phyloP scores from a whole-genome alignment of 2,329 filamentous ascomycete species.

The Diaporthe destruens region DNA sequence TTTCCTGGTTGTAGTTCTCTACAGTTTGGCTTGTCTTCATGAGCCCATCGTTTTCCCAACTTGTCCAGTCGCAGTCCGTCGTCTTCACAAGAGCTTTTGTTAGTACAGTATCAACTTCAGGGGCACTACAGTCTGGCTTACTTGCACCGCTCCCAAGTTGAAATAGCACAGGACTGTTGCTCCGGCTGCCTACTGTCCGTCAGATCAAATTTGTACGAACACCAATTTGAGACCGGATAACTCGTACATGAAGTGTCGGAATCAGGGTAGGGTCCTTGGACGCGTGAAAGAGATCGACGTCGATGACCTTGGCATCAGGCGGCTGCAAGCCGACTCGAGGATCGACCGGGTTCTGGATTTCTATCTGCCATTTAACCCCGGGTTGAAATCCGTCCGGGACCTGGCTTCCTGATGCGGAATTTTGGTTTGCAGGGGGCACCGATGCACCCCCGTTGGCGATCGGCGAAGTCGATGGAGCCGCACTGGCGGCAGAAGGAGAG shows the following conservation, averaged over 20 bases:
- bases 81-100: background rate
- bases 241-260: slow-evolving; percentile 34
- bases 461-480: background rate
- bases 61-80: slow-evolving; percentile 35
- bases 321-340: slow-evolving; percentile 34
- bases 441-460: background rate
- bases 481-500: background rate
- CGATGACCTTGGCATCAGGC: slow-evolving; percentile 37
- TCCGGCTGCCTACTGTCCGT: slow-evolving; percentile 11
- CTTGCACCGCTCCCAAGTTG: slow-evolving; percentile 33
- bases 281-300: slow-evolving; percentile 39
- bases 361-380: slow-evolving; percentile 39
- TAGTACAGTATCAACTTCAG: background rate
- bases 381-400: slow-evolving; percentile 27
- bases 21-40: slow-evolving; percentile 28
- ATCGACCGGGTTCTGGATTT: slow-evolving; percentile 39
- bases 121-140: background rate
- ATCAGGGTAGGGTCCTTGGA: slow-evolving; percentile 37
- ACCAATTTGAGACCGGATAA: too few relatives aligned
- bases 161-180: slow-evolving; percentile 39
- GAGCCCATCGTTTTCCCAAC: slow-evolving; percentile 26
- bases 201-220: background rate
- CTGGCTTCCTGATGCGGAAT: background rate
- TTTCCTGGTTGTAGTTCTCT: slow-evolving; percentile 33
- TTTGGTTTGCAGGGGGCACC: slow-evolving; percentile 3